Evolutionary conservation across 441 rosid species (phyloP), one percentile per base, ranked within the genome.

Genomic region (Syzygium malaccense): DNA sequence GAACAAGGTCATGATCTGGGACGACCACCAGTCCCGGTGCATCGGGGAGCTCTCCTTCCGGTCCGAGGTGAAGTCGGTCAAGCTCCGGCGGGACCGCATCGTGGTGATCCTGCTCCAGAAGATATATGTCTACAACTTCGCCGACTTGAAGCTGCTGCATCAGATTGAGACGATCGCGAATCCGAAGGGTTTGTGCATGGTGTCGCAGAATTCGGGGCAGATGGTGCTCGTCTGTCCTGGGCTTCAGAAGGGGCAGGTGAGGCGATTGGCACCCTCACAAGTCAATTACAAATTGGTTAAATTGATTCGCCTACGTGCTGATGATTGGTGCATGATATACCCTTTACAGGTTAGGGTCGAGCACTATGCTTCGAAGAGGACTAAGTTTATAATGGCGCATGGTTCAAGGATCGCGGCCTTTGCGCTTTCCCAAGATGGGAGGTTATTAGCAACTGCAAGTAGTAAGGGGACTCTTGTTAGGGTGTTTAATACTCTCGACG

Each of bases 401-500:
- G 93, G 91, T 51, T 95, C 95, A 1, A 80, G 87, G 55, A 88
- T 95, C 37, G 92, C 93, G 3, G 91, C 94, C 75, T 80, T 94
- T 37, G 87, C 92, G 4, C 75, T 95, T 86, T 90, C 93, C 53
- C 90, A 87, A n/a, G 95, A 95, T 62, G 96, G 94, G 30, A 89
- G 92, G 88, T 86, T 89, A 64, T 51, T 94, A 49, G 96, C 96
- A 26, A 93, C 96, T 55, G 93, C 96, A 2, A 95, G 96, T 62
- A 68, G 90, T 49, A 94, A 92, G 79, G 96, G 96, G 14, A 95
- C 95, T 84, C 80, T 95, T 88, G 89, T 94, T 54, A 68, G 96
- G 90, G 89, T 94, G 20, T 95, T 93, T 55, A 94, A 93, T 89
- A 57, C 94, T 14, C 64, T 90, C 55, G 94, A 95, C 32, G 94